Conservation (phyloP, 2,329 filamentous ascomycete genomes). For the Diaporthe citri region DNA sequence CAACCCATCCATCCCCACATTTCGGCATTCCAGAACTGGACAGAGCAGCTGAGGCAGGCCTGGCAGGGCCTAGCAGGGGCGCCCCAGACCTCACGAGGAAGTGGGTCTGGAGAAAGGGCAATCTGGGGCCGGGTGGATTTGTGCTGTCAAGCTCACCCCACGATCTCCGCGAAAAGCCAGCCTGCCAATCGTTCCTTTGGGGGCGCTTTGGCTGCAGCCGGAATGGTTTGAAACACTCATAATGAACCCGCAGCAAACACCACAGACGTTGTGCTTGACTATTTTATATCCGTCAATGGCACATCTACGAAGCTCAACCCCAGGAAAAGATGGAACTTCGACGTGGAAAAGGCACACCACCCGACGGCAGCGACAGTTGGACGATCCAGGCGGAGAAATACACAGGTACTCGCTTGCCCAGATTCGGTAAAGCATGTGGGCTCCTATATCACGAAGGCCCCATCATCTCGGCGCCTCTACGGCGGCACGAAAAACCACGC, state of each 20-base stretch:
- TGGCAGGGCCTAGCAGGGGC: not conserved
- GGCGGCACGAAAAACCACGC: constrained; percentile 29
- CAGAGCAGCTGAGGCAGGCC: not conserved
- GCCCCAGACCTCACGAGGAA: constrained; percentile 27
- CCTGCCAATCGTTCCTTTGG: constrained; percentile 6
- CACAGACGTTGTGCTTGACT: not conserved
- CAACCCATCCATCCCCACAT: constrained; percentile 21
- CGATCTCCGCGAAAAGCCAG: constrained; percentile 22
- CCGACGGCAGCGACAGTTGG: not conserved
- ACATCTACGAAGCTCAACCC: not conserved
- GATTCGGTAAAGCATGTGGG: constrained; percentile 19
- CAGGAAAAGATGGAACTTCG: no score
- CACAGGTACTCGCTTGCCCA: constrained; percentile 23
- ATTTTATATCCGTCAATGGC: not conserved
- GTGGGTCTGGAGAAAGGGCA: constrained; percentile 25
- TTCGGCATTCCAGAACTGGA: constrained; percentile 31
- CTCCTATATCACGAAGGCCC: constrained; percentile 17
- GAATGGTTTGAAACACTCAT: not conserved
- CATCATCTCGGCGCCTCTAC: constrained; percentile 29
- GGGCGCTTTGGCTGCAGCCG: not conserved
- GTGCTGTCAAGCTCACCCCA: constrained; percentile 27
- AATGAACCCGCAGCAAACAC: not conserved
- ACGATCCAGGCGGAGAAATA: constrained; percentile 23
- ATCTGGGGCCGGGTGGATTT: constrained; percentile 30
- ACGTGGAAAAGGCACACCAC: not conserved